Conservation (phyloP, 805 yeast species). For the Komagataella pseudopastoris region DNA sequence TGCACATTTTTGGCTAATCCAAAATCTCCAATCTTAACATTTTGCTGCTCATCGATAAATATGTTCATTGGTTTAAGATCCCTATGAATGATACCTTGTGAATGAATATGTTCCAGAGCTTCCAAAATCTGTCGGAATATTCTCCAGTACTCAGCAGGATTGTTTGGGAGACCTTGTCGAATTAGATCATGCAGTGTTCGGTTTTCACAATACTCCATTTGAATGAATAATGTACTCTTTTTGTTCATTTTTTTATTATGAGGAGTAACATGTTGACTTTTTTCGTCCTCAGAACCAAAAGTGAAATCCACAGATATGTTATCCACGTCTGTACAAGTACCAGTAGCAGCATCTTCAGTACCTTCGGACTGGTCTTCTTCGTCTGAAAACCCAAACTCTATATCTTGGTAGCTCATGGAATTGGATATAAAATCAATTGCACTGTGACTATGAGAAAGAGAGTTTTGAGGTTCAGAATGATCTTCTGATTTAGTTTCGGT, state of each 20-base stretch:
- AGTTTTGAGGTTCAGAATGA: neutral
- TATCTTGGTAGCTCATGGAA: slow-evolving; percentile 39
- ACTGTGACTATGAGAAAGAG: slow-evolving; percentile 17
- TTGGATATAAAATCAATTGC: slow-evolving; percentile 58
- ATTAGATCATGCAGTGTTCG: slow-evolving; percentile 79
- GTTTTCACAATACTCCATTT: slow-evolving; percentile 98
- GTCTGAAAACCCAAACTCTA: slow-evolving; percentile 33
- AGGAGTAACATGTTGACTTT: neutral
- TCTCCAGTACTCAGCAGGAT: slow-evolving; percentile 81
- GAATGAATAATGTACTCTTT: slow-evolving; percentile 74
- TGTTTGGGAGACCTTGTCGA: slow-evolving; percentile 54
- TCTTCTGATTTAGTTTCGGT: neutral
- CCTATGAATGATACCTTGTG: slow-evolving; percentile 89
- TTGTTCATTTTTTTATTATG: slow-evolving; percentile 11
- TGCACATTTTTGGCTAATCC: slow-evolving; percentile 91
- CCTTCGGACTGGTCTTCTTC: slow-evolving; percentile 10
- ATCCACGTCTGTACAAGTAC: slow-evolving; percentile 9
- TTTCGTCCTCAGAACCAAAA: slow-evolving; percentile 3
- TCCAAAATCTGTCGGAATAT: slow-evolving; percentile 77
- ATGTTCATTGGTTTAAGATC: slow-evolving; percentile 93
- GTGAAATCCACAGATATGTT: slow-evolving; percentile 5
- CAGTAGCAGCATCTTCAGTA: slow-evolving; percentile 14
- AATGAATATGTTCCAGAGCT: slow-evolving; percentile 82
- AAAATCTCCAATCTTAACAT: slow-evolving; percentile 92
- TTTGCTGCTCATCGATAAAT: slow-evolving; percentile 80